These are phyloP conservation scores for Usnea hakonensis DNA, from an alignment of 495 filamentous ascomycete genomes.

Conservation along the genomic window DNA sequence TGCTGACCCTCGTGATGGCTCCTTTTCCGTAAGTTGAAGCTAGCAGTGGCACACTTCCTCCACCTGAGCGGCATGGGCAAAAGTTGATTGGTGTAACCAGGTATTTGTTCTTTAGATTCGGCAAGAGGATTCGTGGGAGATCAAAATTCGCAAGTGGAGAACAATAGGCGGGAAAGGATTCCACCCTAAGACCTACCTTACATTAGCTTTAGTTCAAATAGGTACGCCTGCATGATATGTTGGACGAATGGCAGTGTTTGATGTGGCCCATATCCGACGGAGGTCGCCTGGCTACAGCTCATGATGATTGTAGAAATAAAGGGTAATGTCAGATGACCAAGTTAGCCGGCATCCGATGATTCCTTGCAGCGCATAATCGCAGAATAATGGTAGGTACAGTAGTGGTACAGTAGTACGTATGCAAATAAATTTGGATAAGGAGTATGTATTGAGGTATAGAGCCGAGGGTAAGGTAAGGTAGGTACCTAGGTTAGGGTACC, in stretches of 20 bases:
- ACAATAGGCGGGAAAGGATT: too few species aligned
- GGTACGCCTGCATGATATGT: too few species aligned
- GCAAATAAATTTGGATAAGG: background rate
- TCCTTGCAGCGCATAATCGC: background rate
- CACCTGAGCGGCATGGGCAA: background rate
- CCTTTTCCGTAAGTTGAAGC: conserved; percentile 54
- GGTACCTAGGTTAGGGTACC: too few species aligned
- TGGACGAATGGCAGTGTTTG: too few species aligned
- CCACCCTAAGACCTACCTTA: too few species aligned
- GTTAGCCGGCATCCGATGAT: too few species aligned
- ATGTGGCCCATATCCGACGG: too few species aligned
- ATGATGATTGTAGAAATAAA: too few species aligned
- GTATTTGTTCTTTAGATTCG: conserved; percentile 59
- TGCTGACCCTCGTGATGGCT: conserved; percentile 60
- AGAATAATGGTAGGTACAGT: background rate
- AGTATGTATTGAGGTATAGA: background rate
- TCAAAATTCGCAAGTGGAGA: conserved; percentile 43
- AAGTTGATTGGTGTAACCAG: conserved; percentile 26
- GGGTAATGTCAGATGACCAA: too few species aligned
- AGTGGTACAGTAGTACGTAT: background rate
- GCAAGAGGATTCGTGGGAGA: conserved; percentile 44
- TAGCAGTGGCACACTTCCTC: background rate
- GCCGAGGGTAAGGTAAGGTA: background rate
- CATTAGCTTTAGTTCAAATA: too few species aligned
- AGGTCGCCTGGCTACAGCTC: too few species aligned